Base-by-base conservation (phyloP, 2,329 filamentous ascomycete species). In the Fusarium redolens region DNA sequence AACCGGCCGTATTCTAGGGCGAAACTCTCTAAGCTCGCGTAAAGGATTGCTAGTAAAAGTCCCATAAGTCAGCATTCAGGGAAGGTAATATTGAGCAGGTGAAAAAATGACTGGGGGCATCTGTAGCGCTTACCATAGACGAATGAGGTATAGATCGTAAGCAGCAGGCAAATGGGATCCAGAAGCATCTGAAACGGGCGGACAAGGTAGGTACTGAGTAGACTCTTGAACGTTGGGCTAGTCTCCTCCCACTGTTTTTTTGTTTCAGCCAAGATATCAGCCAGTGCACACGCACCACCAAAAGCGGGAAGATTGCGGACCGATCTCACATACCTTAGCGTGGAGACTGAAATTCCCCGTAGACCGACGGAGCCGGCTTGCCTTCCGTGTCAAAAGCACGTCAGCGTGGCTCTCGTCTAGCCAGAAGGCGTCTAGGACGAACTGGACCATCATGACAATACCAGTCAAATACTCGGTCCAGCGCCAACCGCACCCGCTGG, bases 181-280 rank as follows among this genome's bases (percentile, higher is more conserved):
- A 56, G 52, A 56, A 56, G 52, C 52, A 56, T 56, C 52, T 56
- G 52, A 44, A 56, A 56, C 37, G 52, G 52, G 2, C 52, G 52
- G 17, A 56, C 52, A 22, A 56, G 52, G 38, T 56, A 56, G 37
- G 52, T 56, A 9, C 52, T 22, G 14, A 56, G 38, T 5, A 56
- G 28, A 31, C 37, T 56, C 38, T 44, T 56, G 25, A 56, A 56
- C 12, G 52, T 44, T 11, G 52, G 52, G 37, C 37, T 31, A 56
- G 52, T 43, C 25, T 56, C 52, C 17, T 56, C 52, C 52, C 38
- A 56, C 52, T 56, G 38, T 31, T 14, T 31, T 14, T 4, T 51
- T 51, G 30, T 56, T 44, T 56, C 38, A 56, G 52, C 52, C 50
- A 54, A 40, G 33, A 56, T 56, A 22, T 55, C 37, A 55, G 51